Percentiles rank a stretch among this genome's conserved stretches.
These are phyloP conservation scores for Talaromyces ruber DNA, from an alignment of 495 filamentous ascomycete species.

Conservation along the genomic window DNA sequence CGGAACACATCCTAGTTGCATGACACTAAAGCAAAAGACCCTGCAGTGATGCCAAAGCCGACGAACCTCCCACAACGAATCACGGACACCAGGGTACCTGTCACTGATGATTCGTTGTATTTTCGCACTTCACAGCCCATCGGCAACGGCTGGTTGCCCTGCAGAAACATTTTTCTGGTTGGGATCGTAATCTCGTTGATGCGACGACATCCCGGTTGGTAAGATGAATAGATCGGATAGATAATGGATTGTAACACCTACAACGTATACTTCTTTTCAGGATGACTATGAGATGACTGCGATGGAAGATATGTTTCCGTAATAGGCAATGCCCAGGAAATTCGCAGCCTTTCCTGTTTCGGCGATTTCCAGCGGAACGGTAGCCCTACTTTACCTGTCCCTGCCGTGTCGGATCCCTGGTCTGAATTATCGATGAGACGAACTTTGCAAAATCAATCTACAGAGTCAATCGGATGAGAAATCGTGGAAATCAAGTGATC, in stretches of 20 bases:
- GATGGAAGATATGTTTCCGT: neutral
- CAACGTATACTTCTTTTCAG: neutral
- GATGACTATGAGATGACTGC: neutral
- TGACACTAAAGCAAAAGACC: neutral
- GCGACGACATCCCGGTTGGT: neutral
- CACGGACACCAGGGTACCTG: neutral
- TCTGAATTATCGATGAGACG: neutral
- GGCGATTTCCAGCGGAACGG: neutral
- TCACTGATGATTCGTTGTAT: neutral
- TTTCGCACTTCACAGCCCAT: neutral
- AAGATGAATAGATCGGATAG: neutral
- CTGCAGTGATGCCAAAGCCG: neutral
- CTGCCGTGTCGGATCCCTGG: neutral
- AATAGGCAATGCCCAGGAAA: neutral
- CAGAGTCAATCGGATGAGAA: neutral
- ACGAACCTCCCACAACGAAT: neutral
- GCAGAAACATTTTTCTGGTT: neutral
- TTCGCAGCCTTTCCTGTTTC: neutral
- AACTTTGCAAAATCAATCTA: neutral
- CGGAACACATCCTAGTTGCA: neutral
- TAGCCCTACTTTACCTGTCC: neutral
- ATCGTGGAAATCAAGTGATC: neutral
- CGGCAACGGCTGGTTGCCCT: neutral
- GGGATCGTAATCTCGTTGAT: neutral
- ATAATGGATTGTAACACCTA: neutral